Evolutionary conservation across 345 rosid genomes (phyloP), one percentile per base, ranked within the genome.

Genomic region (Leavenworthia alabamica): DNA sequence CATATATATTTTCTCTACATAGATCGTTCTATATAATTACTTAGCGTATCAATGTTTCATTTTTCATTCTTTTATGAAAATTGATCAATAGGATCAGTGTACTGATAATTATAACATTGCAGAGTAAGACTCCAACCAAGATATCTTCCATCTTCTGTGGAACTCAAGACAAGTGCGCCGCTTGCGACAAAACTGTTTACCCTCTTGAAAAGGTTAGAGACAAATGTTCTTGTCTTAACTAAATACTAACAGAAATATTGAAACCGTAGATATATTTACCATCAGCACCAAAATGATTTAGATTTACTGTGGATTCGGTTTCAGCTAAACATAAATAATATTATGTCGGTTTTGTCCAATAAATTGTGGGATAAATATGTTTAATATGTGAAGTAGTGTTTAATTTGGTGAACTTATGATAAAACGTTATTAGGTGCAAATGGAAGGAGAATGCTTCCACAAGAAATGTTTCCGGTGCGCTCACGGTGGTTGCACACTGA

Each of bases 381-480:
- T 28, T 1, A 14, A 28, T 8, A 8, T 2, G 23, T 15, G 15
- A 6, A 59, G 22, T 60, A 12, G 3, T 9, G 11, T 24, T 22
- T 8, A 11, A n/a, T 24, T 7, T 7, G 33, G 35, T 27, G 4
- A 14, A n/a, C 40, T 35, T 11, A 4, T 2, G 11, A 0, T 35
- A 13, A 12, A 12, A 36, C 12, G n/a, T 12, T 16, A n/a, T 10
- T 33, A 50, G 96, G 81, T 89, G 68, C 83, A 78, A 11, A 62
- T 94, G 93, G 99, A 94, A 66, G 96, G 88, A 55, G 99, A 90
- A 33, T 84, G 95, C 31, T 94, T 57, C 80, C 99, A 94, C 81
- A 94, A 90, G 79, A 73, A 88, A 53, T 94, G 99, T 77, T 94
- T 94, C 77, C 80, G 85, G 75, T 94, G 99, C 37, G 99, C 99